Evolutionary conservation across 306 rosid genomes (phyloP).

Genomic region (Pterocarpus santalinus): DNA sequence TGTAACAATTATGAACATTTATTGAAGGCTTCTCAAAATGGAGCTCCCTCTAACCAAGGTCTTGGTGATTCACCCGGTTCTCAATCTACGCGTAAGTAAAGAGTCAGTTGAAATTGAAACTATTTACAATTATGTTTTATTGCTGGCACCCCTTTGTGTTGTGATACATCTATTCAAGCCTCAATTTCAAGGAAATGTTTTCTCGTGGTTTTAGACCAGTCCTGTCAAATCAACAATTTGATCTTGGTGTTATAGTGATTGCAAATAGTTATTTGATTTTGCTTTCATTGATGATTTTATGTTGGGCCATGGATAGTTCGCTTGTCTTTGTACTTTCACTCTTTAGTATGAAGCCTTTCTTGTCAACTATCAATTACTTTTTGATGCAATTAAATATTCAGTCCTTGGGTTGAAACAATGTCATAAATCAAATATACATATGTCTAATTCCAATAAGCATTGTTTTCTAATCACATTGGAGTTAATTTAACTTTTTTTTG

Average conservation of each 20-base stretch:
- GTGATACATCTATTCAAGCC: conserved; percentile 31
- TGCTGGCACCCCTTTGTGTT: conserved; percentile 12
- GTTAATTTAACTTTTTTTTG: conserved; percentile 32
- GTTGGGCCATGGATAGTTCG: not conserved
- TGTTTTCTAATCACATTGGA: conserved; percentile 9
- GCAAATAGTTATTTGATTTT: conserved; percentile 21
- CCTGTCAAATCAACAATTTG: conserved; percentile 36
- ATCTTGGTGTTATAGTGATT: conserved; percentile 1
- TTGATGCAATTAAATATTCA: conserved; percentile 13
- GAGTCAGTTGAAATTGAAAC: conserved; percentile 38
- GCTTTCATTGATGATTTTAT: conserved; percentile 24
- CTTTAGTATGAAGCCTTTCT: conserved; percentile 25
- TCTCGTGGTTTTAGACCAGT: conserved; percentile 25
- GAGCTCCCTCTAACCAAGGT: conserved; percentile 72
- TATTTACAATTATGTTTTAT: conserved; percentile 27
- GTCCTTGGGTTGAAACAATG: conserved; percentile 32
- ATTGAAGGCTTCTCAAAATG: conserved; percentile 81
- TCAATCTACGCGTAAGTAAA: conserved; percentile 60
- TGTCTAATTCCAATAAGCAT: conserved; percentile 17
- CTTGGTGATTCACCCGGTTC: conserved; percentile 57
- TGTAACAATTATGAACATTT: conserved; percentile 34
- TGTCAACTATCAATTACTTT: conserved; percentile 32
- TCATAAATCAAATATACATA: conserved; percentile 35
- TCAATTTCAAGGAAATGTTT: conserved; percentile 40
- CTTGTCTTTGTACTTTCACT: conserved; percentile 18